Conservation (phyloP, 345 rosid genomes). For the Salix brachista region DNA sequence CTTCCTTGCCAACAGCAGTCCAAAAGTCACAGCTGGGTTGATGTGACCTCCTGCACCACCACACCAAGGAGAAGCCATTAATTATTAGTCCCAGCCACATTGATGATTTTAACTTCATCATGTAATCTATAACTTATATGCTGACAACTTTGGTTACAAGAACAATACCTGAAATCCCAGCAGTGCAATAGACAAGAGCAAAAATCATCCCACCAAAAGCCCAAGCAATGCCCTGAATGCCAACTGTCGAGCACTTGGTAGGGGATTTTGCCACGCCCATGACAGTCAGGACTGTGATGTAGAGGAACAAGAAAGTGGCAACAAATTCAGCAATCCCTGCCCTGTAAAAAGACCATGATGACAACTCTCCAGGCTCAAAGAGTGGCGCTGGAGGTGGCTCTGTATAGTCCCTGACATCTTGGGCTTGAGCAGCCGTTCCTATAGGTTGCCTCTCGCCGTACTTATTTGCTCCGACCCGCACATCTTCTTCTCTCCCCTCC, state of each 20-base stretch:
- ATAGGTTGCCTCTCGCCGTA: slow-evolving; percentile 16
- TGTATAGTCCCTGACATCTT: slow-evolving; percentile 7
- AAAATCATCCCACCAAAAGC: slow-evolving; percentile 24
- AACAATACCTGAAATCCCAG: slow-evolving; percentile 18
- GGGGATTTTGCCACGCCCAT: slow-evolving; percentile 16
- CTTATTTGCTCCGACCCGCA: slow-evolving; percentile 9
- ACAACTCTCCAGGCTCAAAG: slow-evolving; percentile 12
- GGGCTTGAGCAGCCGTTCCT: slow-evolving; percentile 17
- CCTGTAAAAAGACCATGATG: slow-evolving; percentile 19
- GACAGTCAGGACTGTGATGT: slow-evolving; percentile 17
- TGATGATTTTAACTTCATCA: background rate
- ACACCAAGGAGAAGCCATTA: background rate
- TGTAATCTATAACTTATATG: background rate
- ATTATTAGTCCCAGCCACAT: background rate
- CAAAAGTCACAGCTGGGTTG: slow-evolving; percentile 22
- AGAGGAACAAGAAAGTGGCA: slow-evolving; percentile 20
- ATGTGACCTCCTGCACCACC: slow-evolving; percentile 19
- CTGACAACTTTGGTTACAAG: background rate
- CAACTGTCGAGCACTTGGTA: slow-evolving; percentile 18
- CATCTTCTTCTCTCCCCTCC: slow-evolving; percentile 20
- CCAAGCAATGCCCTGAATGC: slow-evolving; percentile 20
- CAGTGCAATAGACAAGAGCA: slow-evolving; percentile 20
- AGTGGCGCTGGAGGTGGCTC: slow-evolving; percentile 21
- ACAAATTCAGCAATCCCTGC: slow-evolving; percentile 22
- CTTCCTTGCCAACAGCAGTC: slow-evolving; percentile 18